Evolutionary conservation across 140 eudicot species (phyloP), one percentile per base, ranked within the genome.

Genomic region (Bidens hawaiensis): DNA sequence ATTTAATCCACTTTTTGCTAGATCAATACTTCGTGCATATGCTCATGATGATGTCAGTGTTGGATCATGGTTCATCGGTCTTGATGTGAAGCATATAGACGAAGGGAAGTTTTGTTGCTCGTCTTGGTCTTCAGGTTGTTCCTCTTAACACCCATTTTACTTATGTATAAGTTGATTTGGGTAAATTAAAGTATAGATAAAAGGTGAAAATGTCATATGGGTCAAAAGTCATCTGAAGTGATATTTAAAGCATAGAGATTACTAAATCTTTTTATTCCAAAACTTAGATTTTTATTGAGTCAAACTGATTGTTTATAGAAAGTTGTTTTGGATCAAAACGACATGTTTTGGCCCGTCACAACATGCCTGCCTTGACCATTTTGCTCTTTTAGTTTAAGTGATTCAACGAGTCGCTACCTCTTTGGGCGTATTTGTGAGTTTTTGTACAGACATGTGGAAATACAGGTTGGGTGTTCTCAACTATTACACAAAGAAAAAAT

Each of bases 21-120:
- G 97, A 75, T 72, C 82, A 18, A 53, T 81, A 60, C 89, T 89
- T 13, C 94, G 94, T 21, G 62, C 89, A 15, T 89, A 86, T 68
- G 87, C 97, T n/a, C 93, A 89, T 68, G 97, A 89, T 67, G 97
- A 89, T 76, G 79, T 89, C 60, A 89, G 94, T 60, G 82, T 57
- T 30, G 97, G 97, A 26, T 86, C 97, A 41, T 89, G 97, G 97
- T 81, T 89, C 46, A 76, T 89, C 52, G 97, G 97, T 36, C 81
- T 89, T 51, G 94, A 86, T 67, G 87, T 81, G 64, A 79, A 83
- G 14, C 83, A 89, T 70, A 74, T 87, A 27, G 87, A 86, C 77
- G 97, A 89, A 81, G 81, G 75, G 53, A 89, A 83, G 71, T 86
- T 86, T 79, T 89, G 97, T 74, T 89, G 97, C 82, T 81, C 97